Base-by-base conservation (phyloP, 305 asterid genomes). In the Fraxinus dipetala region DNA sequence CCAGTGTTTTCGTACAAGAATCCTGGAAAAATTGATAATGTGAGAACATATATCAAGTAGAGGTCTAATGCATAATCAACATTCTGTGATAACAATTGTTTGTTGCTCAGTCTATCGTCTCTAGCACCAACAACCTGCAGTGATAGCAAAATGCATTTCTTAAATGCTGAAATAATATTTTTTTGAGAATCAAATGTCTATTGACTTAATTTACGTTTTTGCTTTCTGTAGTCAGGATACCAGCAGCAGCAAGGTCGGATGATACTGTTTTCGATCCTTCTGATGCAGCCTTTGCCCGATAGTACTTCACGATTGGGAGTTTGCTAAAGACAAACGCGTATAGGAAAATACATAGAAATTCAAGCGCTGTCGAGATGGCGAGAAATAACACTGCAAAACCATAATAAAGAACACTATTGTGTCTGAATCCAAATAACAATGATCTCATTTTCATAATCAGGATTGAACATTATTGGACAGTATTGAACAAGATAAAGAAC, bases 1-100 rank as follows among this genome's bases (percentile, higher is more conserved):
- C 99, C 99, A 1, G 98, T 93, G 83, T 95, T 94, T 84, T 95
- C 97, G 5, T 87, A 94, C 81, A 94, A 89, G 86, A 95, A 95
- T 80, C 99, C 97, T 0, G 99, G 99, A 16, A 94, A 89, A 78
- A 95, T 94, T 0, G 99, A 95, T 72, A 95, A 77, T 9, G 98
- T 91, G 65, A 94, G 89, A 10, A 89, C 91, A 11, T 88, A 94
- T 16, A 90, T 92, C 36, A 94, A 59, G 82, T 75, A 94, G 13
- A 95, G 88, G 77, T 83, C 90, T 79, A 93, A 54, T 1, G 86
- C 87, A 74, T 94, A 92, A 83, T 94, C 98, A 8, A 84, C 81
- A 80, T 94, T 94, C 87, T 94, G 80, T 2, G 18, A 0, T 30
- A 95, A 18, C 88, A 95, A 54, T 80, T 87, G 84, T 79, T 86